Conservation (phyloP, 352 stramenopile species). For the Phytopythium boreale region DNA sequence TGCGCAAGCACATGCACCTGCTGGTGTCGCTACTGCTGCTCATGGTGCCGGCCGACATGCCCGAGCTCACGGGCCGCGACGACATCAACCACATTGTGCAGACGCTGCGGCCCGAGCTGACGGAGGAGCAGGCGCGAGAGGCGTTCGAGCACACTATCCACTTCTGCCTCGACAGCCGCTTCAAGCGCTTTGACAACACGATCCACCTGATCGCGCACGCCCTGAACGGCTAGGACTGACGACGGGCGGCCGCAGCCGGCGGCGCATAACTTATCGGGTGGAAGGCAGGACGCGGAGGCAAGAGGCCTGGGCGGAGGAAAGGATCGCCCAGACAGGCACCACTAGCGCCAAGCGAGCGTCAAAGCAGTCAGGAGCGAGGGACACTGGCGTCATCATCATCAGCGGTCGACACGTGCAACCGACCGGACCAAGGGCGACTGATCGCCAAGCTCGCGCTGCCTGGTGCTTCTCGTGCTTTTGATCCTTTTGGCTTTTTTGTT, state of each 20-base stretch:
- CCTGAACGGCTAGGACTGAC: constrained; percentile 15
- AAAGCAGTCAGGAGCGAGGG: neutral
- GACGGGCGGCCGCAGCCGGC: neutral
- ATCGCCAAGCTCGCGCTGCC: no score
- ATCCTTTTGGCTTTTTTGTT: neutral
- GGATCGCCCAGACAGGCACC: neutral
- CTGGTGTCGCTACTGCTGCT: constrained; percentile 79
- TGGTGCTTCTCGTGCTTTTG: neutral
- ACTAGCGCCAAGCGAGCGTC: neutral
- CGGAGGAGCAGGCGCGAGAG: constrained; percentile 54
- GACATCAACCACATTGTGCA: constrained; percentile 88
- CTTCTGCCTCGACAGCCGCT: constrained; percentile 80
- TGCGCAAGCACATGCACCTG: constrained; percentile 86
- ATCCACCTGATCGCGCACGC: constrained; percentile 73
- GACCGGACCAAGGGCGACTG: no score
- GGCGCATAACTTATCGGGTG: constrained; percentile 12
- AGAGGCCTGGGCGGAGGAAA: neutral
- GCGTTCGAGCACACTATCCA: constrained; percentile 80
- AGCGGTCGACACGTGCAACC: no score
- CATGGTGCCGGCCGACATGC: constrained; percentile 89
- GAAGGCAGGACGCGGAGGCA: neutral
- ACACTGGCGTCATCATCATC: no score
- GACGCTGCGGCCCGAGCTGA: constrained; percentile 66
- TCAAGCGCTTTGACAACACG: constrained; percentile 88
- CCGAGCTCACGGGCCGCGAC: constrained; percentile 70